These are phyloP conservation scores for Hemileccinum impolitum DNA, from an alignment of 768 basidiomycete genomes.

Conservation along the genomic window DNA sequence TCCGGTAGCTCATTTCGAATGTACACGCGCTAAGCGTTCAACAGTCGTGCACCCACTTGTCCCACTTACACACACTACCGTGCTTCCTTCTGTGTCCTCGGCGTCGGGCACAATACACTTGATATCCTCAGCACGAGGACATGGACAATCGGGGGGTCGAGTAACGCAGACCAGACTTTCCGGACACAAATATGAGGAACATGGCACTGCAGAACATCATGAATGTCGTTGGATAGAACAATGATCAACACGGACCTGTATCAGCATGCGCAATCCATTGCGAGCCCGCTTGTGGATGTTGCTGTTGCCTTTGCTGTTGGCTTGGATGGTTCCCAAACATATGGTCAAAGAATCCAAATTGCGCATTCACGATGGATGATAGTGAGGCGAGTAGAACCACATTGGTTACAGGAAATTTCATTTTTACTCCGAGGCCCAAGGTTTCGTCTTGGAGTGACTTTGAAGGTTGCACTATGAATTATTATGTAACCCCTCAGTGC, in stretches of 20 bases:
- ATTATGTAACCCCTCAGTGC: background rate
- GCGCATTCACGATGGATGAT: slow-evolving; percentile 45
- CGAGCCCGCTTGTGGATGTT: slow-evolving; percentile 41
- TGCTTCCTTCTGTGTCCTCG: slow-evolving; percentile 47
- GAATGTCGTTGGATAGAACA: background rate
- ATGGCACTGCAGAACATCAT: slow-evolving; percentile 50
- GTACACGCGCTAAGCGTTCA: slow-evolving; percentile 40
- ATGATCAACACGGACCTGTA: slow-evolving; percentile 42
- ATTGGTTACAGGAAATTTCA: slow-evolving; percentile 11
- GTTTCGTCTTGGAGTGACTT: background rate
- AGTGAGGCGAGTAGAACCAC: slow-evolving; percentile 17
- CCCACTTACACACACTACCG: slow-evolving; percentile 71
- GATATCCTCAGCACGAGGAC: slow-evolving; percentile 71
- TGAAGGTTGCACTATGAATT: background rate
- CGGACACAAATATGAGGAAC: slow-evolving; percentile 74
- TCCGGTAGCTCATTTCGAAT: slow-evolving; percentile 11
- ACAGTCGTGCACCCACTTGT: slow-evolving; percentile 58
- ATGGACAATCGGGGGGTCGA: slow-evolving; percentile 63
- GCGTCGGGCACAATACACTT: slow-evolving; percentile 72
- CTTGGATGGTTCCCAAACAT: slow-evolving; percentile 59
- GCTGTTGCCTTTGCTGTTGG: slow-evolving; percentile 52
- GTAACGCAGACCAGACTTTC: slow-evolving; percentile 63
- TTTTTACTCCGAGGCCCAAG: slow-evolving; percentile 1
- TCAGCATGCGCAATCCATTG: slow-evolving; percentile 70
- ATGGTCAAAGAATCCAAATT: slow-evolving; percentile 77